Evolutionary conservation across 1,284 basidiomycete genomes (phyloP), one percentile per base, ranked within the genome.

Genomic region (Fereydounia khargensis): DNA sequence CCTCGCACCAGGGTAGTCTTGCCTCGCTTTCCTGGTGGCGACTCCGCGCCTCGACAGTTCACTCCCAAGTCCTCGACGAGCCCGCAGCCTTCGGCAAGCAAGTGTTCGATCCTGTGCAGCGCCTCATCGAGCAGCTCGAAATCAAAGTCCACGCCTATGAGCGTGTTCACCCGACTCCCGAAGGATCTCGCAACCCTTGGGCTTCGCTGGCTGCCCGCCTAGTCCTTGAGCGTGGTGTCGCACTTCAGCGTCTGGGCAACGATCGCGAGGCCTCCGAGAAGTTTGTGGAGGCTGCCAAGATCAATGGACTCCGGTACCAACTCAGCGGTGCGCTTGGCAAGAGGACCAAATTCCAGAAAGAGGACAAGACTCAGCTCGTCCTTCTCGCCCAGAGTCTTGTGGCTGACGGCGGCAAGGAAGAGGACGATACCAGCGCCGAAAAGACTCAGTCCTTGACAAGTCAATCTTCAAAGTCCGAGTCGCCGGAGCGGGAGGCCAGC

Each of bases 301-400:
- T 84, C 34, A 88, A 86, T 19, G 86, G 86, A 2, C 78, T 99
- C 45, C 82, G 87, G 74, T 98, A 91, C 76, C 88, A 92, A 77
- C 81, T 98, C 50, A 91, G 89, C 0, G 95, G 95, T 11, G 90
- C 91, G 6, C 79, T 94, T 47, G 95, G 95, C 19, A 92, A 88
- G 78, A 82, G 89, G 50, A 99, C 95, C 13, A 96, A 91, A 77
- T 99, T 88, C 77, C 95, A 98, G 77, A 81, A 87, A 58, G 83
- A 80, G 42, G 88, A 90, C 36, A 80, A 88, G 52, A 89, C 86
- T 44, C 94, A 97, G 78, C 84, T 99, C 34, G 86, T 98, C 24
- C 80, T 99, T n/a, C 82, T 98, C 9, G 94, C 95, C 23, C 85
- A 91, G 77, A 91, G 88, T 52, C 45, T 50, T 3, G 62, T 65